These are phyloP conservation scores for Oldenlandia corymbosa DNA, from an alignment of 257 asterid genomes.

Conservation along the genomic window DNA sequence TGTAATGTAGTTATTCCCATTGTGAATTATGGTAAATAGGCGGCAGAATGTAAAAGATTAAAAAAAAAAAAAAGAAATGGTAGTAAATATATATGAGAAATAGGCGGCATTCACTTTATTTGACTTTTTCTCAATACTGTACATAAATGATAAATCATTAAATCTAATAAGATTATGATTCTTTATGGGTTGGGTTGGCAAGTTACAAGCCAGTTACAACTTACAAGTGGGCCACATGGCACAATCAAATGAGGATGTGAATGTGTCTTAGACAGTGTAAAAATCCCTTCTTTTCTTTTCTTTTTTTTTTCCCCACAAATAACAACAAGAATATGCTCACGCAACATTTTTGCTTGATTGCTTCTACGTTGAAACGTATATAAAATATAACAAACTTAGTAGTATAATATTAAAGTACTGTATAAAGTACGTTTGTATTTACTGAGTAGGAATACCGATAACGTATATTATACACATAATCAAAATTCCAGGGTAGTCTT, in stretches of 20 bases:
- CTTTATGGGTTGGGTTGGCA: slow-evolving; percentile 10
- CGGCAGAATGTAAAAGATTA: not conserved
- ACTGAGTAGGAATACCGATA: no score
- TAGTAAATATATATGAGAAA: not conserved
- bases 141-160: no score
- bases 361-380: no score
- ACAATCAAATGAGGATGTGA: slow-evolving; percentile 20
- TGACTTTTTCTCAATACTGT: slow-evolving; percentile 14
- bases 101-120: slow-evolving; percentile 14
- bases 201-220: slow-evolving; percentile 22
- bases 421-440: no score
- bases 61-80: not conserved
- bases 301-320: slow-evolving; percentile 3
- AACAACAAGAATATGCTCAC: slow-evolving; percentile 3
- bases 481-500: no score
- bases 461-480: no score
- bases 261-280: not conserved
- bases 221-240: slow-evolving; percentile 27
- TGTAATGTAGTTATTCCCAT: no score
- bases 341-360: no score
- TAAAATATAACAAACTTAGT: no score
- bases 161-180: slow-evolving; percentile 9
- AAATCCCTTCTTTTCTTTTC: no score
- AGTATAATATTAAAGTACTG: no score
- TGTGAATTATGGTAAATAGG: not conserved